A percentile compares a stretch with the other conserved stretches of the same genome.
These are phyloP conservation scores for Linnemannia hyalina DNA, from an alignment of 192 early-diverging fungal genomes.

Conservation along the genomic window DNA sequence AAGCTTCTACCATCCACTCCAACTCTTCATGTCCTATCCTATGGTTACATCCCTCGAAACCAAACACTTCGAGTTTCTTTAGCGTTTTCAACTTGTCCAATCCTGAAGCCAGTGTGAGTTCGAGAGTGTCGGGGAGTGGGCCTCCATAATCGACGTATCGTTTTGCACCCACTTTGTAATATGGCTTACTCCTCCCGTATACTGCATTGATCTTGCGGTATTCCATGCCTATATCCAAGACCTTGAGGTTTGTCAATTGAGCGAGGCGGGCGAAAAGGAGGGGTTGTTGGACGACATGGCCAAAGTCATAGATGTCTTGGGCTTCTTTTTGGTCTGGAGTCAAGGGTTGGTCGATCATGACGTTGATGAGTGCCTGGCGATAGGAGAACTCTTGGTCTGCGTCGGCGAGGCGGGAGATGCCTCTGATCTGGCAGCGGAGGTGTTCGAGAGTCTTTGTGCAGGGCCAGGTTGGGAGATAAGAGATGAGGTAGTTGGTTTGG, in stretches of 20 bases:
- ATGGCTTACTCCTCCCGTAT: not conserved
- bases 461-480: not conserved
- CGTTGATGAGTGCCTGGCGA: not conserved
- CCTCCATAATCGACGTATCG: not conserved
- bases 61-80: no score
- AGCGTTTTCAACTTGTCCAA: no score
- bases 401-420: not conserved
- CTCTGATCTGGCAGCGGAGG: not conserved
- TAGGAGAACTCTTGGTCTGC: not conserved
- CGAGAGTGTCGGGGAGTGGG: not conserved
- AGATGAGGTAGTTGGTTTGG: not conserved
- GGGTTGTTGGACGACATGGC: not conserved
- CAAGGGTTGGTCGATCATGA: not conserved
- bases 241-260: not conserved
- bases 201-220: not conserved
- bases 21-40: no score
- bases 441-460: not conserved
- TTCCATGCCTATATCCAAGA: not conserved
- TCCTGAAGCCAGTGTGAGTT: no score
- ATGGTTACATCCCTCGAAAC: no score
- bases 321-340: not conserved
- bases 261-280: not conserved
- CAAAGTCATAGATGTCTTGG: not conserved
- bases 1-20: no score
- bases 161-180: not conserved